A percentile compares a stretch with the other conserved stretches of the same genome.
Evolutionary conservation across 1,284 basidiomycete species (phyloP).

Genomic region (Ceratobasidium sp.): DNA sequence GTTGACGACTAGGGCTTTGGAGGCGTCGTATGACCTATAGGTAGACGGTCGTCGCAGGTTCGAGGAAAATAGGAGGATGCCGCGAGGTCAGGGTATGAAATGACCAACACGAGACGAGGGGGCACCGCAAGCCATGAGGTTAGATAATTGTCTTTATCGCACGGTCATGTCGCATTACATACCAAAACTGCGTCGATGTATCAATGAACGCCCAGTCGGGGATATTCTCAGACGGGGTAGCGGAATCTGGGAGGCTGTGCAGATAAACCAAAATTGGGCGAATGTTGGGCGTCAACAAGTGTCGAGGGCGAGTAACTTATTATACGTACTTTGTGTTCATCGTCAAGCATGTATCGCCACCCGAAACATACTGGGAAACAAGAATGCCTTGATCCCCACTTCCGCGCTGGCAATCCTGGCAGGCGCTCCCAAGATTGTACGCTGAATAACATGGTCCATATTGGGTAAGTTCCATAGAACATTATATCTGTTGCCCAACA

Average conservation of each 20-base stretch:
- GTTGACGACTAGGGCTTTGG: conserved; percentile 10
- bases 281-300: not conserved
- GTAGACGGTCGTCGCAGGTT: not conserved
- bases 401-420: conserved; percentile 44
- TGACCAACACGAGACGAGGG: conserved; percentile 22
- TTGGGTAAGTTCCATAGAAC: conserved; percentile 9
- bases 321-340: conserved; percentile 22
- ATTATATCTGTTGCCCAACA: not conserved
- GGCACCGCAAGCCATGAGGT: conserved; percentile 33
- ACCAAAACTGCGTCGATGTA: conserved; percentile 41
- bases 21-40: conserved; percentile 26
- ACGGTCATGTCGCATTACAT: conserved; percentile 26
- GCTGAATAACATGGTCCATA: conserved; percentile 21
- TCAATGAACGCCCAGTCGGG: conserved; percentile 33
- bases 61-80: conserved; percentile 10
- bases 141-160: conserved; percentile 12
- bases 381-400: conserved; percentile 31
- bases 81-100: conserved; percentile 19
- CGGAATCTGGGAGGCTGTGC: conserved; percentile 38
- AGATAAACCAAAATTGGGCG: conserved; percentile 8
- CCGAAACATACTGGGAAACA: conserved; percentile 15
- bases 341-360: conserved; percentile 20
- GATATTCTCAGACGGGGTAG: conserved; percentile 12
- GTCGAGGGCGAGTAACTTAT: not conserved
- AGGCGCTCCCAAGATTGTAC: conserved; percentile 45